Base-by-base conservation (phyloP, 768 basidiomycete species). In the Lyophyllum shimeji region DNA sequence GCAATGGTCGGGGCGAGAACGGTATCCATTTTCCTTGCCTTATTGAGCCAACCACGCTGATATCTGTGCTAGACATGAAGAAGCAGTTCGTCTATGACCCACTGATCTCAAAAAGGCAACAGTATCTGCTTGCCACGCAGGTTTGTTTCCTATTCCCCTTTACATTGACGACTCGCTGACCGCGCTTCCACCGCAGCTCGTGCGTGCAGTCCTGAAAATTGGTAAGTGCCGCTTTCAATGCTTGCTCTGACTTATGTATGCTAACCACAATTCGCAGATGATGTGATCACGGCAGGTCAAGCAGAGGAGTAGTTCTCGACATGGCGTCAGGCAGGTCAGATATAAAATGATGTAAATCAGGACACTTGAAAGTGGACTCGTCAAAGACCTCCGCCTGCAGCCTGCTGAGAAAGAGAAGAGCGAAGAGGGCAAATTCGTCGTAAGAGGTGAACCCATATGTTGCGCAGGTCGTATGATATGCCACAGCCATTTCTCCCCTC, bases 61-160 rank as follows among this genome's bases (percentile, higher is more conserved):
- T 13, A 31, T n/a, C 21, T 15, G 50, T 40, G 21, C 31, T 67
- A 98, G 96, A 99, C 64, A 99, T 99, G 96, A 96, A 90, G 79
- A 82, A 87, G 67, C 96, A 98, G 69, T 93, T 94, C 65, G 95
- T 98, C 42, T 95, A 95, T 63, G 97, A 99, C 67, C 96, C 97
- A 25, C 75, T 98, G 60, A 97, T 98, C 71, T 95, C 95, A 40
- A 99, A 98, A 76, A 78, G 96, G 66, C 95, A 98, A 68, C 96
- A 98, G 67, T 97, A 94, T 74, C 76, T 99, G 56, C 78, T 99
- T 40, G 97, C 97, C n/a, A 98, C 95, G 20, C 95, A 95, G 82
- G 87, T 91, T 57, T 46, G 81, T 66, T 42, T 50, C 34, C 7
- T 37, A n/a, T 33, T 25, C 18, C 39, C 52, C 44, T 17, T n/a